These are phyloP conservation scores for Thraustotheca clavata DNA, from an alignment of 352 stramenopile species.

Conservation along the genomic window DNA sequence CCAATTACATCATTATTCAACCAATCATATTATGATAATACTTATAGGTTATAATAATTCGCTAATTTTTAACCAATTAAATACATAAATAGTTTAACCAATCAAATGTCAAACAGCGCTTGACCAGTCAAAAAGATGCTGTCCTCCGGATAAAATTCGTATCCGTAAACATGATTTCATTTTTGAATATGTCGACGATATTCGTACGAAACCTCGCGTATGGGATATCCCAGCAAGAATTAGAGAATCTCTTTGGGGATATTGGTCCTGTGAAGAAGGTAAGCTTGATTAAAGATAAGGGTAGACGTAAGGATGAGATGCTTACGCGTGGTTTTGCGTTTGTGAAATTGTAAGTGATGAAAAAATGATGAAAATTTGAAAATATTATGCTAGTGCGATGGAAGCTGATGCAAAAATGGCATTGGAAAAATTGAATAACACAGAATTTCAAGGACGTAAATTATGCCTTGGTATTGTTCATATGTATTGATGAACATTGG, in stretches of 20 bases:
- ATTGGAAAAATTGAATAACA: conserved; percentile 66
- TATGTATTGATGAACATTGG: not conserved
- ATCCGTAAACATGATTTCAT: too few relatives aligned
- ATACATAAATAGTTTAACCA: too few relatives aligned
- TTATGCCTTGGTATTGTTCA: conserved; percentile 75
- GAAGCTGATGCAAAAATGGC: conserved; percentile 56
- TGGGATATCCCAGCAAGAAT: conserved; percentile 72
- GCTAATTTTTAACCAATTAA: too few relatives aligned
- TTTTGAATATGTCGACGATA: too few relatives aligned
- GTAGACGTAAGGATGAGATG: conserved; percentile 69
- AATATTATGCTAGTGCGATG: conserved; percentile 50
- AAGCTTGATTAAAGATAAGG: conserved; percentile 85
- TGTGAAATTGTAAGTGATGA: conserved; percentile 69
- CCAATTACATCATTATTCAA: too few relatives aligned
- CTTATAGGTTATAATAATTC: too few relatives aligned
- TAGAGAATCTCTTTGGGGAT: conserved; percentile 75
- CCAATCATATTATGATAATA: too few relatives aligned
- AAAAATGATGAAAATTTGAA: conserved; percentile 10
- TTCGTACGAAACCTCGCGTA: conserved; percentile 85
- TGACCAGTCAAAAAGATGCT: too few relatives aligned
- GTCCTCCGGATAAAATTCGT: too few relatives aligned
- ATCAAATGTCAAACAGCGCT: too few relatives aligned
- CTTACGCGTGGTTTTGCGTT: conserved; percentile 80
- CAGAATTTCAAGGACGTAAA: conserved; percentile 65
- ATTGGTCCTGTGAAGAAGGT: conserved; percentile 80